These are phyloP conservation scores for Diaporthe batatas DNA, from an alignment of 2,329 filamentous ascomycete genomes.

Conservation along the genomic window DNA sequence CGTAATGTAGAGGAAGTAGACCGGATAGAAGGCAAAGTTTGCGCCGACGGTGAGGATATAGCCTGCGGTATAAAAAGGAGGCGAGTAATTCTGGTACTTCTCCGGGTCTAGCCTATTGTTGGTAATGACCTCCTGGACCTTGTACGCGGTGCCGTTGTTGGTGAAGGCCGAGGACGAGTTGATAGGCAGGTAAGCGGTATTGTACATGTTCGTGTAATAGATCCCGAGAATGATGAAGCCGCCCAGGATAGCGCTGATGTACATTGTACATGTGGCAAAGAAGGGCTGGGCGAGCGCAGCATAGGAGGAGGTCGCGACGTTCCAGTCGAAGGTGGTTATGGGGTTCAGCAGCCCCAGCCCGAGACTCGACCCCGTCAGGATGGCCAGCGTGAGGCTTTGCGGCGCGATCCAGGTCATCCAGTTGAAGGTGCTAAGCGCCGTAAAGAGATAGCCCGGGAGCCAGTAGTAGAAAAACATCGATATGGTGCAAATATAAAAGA, in stretches of 20 bases:
- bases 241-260: slow-evolving; percentile 51
- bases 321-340: slow-evolving; percentile 65
- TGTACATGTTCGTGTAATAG: slow-evolving; percentile 59
- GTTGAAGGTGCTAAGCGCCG: slow-evolving; percentile 58
- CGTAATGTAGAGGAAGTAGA: slow-evolving; percentile 59
- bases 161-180: slow-evolving; percentile 62
- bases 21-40: slow-evolving; percentile 60
- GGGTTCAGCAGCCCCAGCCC: slow-evolving; percentile 62
- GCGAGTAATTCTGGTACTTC: slow-evolving; percentile 58
- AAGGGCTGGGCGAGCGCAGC: slow-evolving; percentile 56
- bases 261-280: slow-evolving; percentile 55
- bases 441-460: slow-evolving; percentile 62
- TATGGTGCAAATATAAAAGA: slow-evolving; percentile 56
- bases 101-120: slow-evolving; percentile 55
- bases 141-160: slow-evolving; percentile 57
- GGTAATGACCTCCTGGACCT: slow-evolving; percentile 55
- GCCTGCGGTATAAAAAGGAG: slow-evolving; percentile 59
- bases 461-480: slow-evolving; percentile 62
- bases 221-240: slow-evolving; percentile 57
- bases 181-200: slow-evolving; percentile 61
- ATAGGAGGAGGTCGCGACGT: slow-evolving; percentile 56
- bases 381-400: slow-evolving; percentile 57
- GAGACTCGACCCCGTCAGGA: slow-evolving; percentile 57
- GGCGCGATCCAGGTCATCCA: slow-evolving; percentile 67
- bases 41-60: slow-evolving; percentile 57